phyloP scores from a whole-genome alignment of 176 grass and related monocot genomes.

The Microstegium vimineum region DNA sequence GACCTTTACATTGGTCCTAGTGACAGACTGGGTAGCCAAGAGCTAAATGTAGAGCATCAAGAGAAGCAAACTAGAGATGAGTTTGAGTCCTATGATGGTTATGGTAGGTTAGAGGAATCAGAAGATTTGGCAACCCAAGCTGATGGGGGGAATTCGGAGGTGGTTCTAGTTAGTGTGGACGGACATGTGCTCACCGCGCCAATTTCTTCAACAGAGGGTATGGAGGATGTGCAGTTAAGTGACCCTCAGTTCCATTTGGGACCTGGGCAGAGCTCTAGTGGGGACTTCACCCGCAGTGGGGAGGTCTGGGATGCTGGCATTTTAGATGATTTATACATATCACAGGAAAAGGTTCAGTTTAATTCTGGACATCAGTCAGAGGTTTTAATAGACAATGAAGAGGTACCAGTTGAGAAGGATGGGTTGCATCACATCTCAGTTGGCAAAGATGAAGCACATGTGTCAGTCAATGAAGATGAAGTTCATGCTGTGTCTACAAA shows the following conservation, averaged over 20 bases:
- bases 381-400: conserved; percentile 2
- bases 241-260: conserved; percentile 91
- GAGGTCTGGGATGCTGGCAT: conserved; percentile 82
- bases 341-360: conserved; percentile 38
- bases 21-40: conserved; percentile 25
- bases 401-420: conserved; percentile 23
- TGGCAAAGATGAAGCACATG: conserved; percentile 7
- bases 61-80: conserved; percentile 26
- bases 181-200: conserved; percentile 94
- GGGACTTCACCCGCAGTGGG: conserved; percentile 56
- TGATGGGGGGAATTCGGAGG: conserved; percentile 63
- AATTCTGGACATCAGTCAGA: conserved; percentile 27
- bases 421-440: conserved; percentile 21
- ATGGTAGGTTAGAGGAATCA: conserved; percentile 62
- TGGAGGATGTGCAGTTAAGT: conserved; percentile 65
- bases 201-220: conserved; percentile 58
- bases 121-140: conserved; percentile 53
- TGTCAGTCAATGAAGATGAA: conserved; percentile 24
- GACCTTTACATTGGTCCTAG: conserved; percentile 34
- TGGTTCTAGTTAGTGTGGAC: conserved; percentile 90
- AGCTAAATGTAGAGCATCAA: conserved; percentile 32
- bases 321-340: conserved; percentile 56
- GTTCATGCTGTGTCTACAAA: conserved; percentile 11
- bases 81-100: conserved; percentile 60
- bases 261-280: conserved; percentile 73